phyloP scores from a whole-genome alignment of 2,329 filamentous ascomycete species.

The Acarospora socialis region DNA sequence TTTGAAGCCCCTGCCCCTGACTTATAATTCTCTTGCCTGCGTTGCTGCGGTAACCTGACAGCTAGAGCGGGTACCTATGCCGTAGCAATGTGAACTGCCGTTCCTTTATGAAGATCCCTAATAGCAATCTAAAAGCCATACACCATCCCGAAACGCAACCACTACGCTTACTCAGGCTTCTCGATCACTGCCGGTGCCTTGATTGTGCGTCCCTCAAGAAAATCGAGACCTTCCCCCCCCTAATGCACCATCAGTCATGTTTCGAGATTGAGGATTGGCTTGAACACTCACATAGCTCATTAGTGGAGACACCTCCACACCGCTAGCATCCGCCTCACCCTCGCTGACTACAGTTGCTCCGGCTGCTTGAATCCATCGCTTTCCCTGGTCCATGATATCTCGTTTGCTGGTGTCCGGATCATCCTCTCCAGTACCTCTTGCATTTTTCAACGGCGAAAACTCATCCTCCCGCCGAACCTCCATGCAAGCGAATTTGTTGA shows the following conservation, averaged over 20 bases:
- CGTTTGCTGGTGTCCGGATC: conserved; percentile 83
- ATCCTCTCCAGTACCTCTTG: conserved; percentile 71
- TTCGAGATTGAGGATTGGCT: conserved; percentile 2
- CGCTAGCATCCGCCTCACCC: conserved; percentile 37
- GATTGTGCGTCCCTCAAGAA: conserved; percentile 44
- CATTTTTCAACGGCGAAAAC: conserved; percentile 95
- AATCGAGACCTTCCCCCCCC: conserved; percentile 50
- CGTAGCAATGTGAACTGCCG: no score
- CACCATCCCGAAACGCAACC: no score
- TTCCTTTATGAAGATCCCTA: no score
- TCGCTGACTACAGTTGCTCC: conserved; percentile 62
- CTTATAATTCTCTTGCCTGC: no score
- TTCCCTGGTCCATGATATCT: conserved; percentile 82
- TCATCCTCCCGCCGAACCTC: conserved; percentile 96
- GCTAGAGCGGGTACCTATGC: no score
- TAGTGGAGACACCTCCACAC: conserved; percentile 81
- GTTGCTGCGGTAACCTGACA: no score
- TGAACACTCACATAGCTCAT: conserved; percentile 76
- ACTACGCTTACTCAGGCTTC: conserved; percentile 37
- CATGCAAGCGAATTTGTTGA: conserved; percentile 86
- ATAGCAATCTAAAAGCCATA: no score
- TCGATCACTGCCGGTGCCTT: conserved; percentile 52
- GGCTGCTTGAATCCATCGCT: conserved; percentile 67
- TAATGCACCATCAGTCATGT: conserved; percentile 22
- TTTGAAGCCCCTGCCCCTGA: no score